A percentile compares a stretch with the other conserved stretches of the same genome.
phyloP scores from a whole-genome alignment of 2,329 filamentous ascomycete species.

The Alternaria sp. region DNA sequence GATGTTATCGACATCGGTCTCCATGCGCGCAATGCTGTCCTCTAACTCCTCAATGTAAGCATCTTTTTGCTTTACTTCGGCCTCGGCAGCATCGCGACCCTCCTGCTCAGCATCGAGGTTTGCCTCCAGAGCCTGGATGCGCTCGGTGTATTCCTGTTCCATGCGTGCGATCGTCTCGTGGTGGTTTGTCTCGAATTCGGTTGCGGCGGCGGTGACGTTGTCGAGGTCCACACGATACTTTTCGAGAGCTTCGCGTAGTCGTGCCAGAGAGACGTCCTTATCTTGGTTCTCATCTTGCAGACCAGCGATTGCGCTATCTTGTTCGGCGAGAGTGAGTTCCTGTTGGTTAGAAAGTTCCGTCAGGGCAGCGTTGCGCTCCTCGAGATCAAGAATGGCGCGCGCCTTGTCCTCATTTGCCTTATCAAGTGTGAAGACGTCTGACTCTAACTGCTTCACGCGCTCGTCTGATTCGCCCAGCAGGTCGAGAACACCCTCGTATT shows the following conservation, averaged over 20 bases:
- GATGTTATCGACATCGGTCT: slow-evolving; percentile 47
- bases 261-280: slow-evolving; percentile 47
- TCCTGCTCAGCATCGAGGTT: slow-evolving; percentile 50
- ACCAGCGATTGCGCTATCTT: slow-evolving; percentile 38
- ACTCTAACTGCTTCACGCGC: slow-evolving; percentile 48
- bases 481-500: slow-evolving; percentile 41
- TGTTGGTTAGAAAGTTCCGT: slow-evolving; percentile 44
- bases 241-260: slow-evolving; percentile 50
- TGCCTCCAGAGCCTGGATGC: slow-evolving; percentile 48
- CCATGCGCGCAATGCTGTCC: slow-evolving; percentile 46
- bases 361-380: slow-evolving; percentile 40
- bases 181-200: slow-evolving; percentile 52
- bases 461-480: slow-evolving; percentile 44
- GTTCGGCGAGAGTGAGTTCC: slow-evolving; percentile 43
- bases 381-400: slow-evolving; percentile 49
- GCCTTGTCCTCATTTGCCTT: slow-evolving; percentile 49
- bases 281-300: slow-evolving; percentile 43
- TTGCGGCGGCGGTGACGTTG: slow-evolving; percentile 49
- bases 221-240: slow-evolving; percentile 52
- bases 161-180: slow-evolving; percentile 47
- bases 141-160: slow-evolving; percentile 50
- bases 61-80: slow-evolving; percentile 50
- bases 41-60: slow-evolving; percentile 52
- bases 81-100: slow-evolving; percentile 50
- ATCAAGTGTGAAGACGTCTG: slow-evolving; percentile 49